Percentiles rank a stretch among this genome's conserved stretches.
Evolutionary conservation across 257 asterid genomes (phyloP).

Genomic region (Plantago elongata): DNA sequence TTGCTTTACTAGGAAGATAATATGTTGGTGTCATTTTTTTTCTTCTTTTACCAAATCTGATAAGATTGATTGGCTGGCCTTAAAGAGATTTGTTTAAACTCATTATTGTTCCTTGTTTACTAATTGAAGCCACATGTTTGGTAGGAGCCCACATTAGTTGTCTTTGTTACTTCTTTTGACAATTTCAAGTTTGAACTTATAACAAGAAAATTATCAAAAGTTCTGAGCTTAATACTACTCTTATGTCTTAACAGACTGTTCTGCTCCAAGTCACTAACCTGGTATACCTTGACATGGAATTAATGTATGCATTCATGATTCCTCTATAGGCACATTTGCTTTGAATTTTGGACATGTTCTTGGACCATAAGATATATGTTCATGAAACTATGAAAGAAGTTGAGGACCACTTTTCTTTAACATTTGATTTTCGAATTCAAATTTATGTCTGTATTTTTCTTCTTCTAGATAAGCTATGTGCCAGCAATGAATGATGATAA

Average conservation of each 20-base stretch:
- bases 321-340: neutral
- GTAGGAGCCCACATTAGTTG: constrained; percentile 52
- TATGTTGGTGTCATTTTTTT: neutral
- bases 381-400: constrained; percentile 7
- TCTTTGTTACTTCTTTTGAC: constrained; percentile 21
- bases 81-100: constrained; percentile 5
- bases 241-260: neutral
- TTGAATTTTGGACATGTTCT: neutral
- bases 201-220: neutral
- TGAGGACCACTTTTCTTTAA: constrained; percentile 24
- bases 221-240: too few species aligned
- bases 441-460: constrained; percentile 15
- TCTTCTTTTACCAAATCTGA: neutral
- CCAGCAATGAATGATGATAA: constrained; percentile 10
- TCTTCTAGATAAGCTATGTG: constrained; percentile 16
- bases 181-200: neutral
- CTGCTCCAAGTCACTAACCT: neutral
- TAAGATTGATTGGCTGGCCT: neutral
- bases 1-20: constrained; percentile 11
- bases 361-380: neutral
- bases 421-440: constrained; percentile 15
- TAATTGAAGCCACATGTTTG: constrained; percentile 41
- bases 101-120: constrained; percentile 45
- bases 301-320: neutral
- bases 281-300: neutral